Evolutionary conservation across 345 rosid species (phyloP), one percentile per base, ranked within the genome.

Genomic region (Abelmoschus esculentus): DNA sequence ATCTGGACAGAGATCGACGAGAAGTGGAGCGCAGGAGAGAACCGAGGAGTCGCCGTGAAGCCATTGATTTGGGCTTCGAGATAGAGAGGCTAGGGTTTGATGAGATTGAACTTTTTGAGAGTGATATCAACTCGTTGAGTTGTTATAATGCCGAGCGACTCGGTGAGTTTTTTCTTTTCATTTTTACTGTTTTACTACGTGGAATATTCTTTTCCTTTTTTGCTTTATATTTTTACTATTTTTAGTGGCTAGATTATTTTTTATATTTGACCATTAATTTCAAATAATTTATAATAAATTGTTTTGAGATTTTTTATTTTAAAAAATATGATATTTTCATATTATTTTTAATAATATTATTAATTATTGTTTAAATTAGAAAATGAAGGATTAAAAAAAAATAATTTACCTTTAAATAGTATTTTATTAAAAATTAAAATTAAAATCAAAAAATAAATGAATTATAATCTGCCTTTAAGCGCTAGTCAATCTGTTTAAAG

Each of bases 21-120:
- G 87, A 57, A 17, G 93, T 73, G 10, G 97, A 86, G 70, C 97
- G 93, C 74, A 90, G 82, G 56, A 93, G 83, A 15, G 93, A 78
- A 22, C 87, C 82, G 29, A 90, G 46, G 72, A 88, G 73, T 67
- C 96, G 72, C 76, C 98, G 95, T 5, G 89, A 82, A 78, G 97
- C 96, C 98, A 92, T 92, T 36, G 80, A 17, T 57, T 26, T n/a
- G 74, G 79, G 85, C 79, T 78, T 72, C 88, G 86, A 74, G 31
- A 22, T 0, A 44, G 67, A 53, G 52, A 10, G 15, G 72, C 66
- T 82, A 82, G 88, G 81, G 81, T 74, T 78, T 38, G 78, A 38
- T 34, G 36, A 3, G 65, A n/a, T 13, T 0, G 34, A 58, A 4
- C 56, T 29, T 17, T 8, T 6, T 9, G 19, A 0, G 59, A 26